Evolutionary conservation across 2,329 filamentous ascomycete genomes (phyloP), one percentile per base, ranked within the genome.

Genomic region (Hymenoscyphus linearis): DNA sequence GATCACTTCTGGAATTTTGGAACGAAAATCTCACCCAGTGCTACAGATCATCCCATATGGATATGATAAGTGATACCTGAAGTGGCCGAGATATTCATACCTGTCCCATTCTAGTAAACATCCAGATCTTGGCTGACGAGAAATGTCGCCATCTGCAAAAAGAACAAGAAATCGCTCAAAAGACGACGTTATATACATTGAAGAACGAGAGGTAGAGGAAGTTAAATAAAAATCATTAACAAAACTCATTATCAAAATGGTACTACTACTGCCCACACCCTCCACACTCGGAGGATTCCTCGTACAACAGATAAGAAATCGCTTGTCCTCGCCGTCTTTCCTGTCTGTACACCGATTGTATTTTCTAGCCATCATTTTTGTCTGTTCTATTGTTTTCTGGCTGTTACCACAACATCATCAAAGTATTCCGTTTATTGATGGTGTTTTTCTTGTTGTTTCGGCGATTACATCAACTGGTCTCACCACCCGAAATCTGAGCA

Each of bases 391-490:
- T 60, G 78, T 90, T 58, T 86, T 89, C 69, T 90, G 81, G 79
- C 79, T 77, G 12, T 77, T 80, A 0, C 83, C 83, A 0, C 77
- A 76, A 1, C 81, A 83, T 0, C 70, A 73, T 25, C 72, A 75
- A 58, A 82, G 77, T 64, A 76, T 90, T 55, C 74, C 75, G 55
- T 90, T 86, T 72, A 79, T 80, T 44, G 86, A 90, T 70, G 80
- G 83, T 18, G 72, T 90, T 14, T 90, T 90, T 70, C 73, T 90
- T 57, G 81, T 82, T 57, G 78, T 86, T 47, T 88, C 84, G 60
- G 85, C 86, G 52, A 85, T 90, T 76, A 88, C 85, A 4, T 79
- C 84, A 58, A 82, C 86, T 9, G 88, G 88, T 0, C 76, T 90
- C 60, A 90, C 89, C 67, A 88, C 86, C 1, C 81, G 85, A 66